These are phyloP conservation scores for Vitis riparia DNA, from an alignment of 164 flowering plant genomes.

Conservation along the genomic window DNA sequence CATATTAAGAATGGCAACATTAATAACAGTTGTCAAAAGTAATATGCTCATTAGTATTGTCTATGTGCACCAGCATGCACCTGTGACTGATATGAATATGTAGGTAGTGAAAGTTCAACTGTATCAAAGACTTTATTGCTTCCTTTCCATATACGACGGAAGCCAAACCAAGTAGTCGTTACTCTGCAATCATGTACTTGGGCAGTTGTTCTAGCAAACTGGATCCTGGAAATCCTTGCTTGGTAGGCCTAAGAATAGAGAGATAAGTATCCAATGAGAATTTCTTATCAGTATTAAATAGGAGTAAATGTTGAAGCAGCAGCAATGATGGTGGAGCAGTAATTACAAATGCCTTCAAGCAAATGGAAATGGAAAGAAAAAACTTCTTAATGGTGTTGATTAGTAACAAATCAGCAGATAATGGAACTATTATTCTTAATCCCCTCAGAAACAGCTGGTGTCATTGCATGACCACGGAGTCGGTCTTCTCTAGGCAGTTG, in stretches of 20 bases:
- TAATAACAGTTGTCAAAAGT: neutral
- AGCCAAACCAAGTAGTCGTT: constrained; percentile 95
- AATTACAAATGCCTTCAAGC: too few species aligned
- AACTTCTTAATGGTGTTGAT: too few species aligned
- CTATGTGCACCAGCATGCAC: constrained; percentile 26
- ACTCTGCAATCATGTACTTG: constrained; percentile 67
- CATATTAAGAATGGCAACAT: neutral
- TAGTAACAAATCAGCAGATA: too few species aligned
- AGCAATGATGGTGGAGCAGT: neutral
- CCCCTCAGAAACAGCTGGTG: too few species aligned
- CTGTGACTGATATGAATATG: constrained; percentile 83
- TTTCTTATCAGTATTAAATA: constrained; percentile 1
- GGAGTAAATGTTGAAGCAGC: neutral
- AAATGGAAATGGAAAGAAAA: too few species aligned
- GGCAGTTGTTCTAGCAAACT: constrained; percentile 56
- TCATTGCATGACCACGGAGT: too few species aligned
- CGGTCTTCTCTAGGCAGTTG: too few species aligned
- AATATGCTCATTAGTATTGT: neutral
- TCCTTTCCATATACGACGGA: constrained; percentile 60
- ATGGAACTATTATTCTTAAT: too few species aligned
- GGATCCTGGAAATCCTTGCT: constrained; percentile 27
- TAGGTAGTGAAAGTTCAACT: constrained; percentile 79
- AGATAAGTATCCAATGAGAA: neutral
- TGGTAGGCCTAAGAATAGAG: constrained; percentile 68
- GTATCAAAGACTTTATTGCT: constrained; percentile 64